Evolutionary conservation across 2,329 filamentous ascomycete genomes (phyloP).

Genomic region (Acephala macrosclerotiorum): DNA sequence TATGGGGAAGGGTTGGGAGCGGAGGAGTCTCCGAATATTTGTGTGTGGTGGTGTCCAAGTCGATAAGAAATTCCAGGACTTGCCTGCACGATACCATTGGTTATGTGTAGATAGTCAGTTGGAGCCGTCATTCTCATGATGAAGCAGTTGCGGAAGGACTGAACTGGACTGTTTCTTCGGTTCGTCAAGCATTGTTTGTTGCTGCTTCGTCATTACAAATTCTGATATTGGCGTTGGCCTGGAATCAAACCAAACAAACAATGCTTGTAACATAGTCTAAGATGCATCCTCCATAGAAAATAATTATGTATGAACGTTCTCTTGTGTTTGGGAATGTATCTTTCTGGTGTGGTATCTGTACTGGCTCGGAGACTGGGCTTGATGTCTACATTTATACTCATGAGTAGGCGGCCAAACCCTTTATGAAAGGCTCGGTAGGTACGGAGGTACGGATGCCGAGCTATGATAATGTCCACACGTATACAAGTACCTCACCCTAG

Average conservation of each 20-base stretch:
- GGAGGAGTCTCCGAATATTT: constrained; percentile 30
- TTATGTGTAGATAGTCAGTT: constrained; percentile 34
- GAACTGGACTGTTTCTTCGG: constrained; percentile 19
- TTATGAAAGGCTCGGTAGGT: no score
- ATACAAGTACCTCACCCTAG: no score
- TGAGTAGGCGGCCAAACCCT: no score
- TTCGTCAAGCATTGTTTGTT: no score
- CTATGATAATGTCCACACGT: no score
- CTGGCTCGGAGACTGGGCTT: no score
- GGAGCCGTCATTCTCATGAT: constrained; percentile 5
- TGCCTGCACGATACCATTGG: constrained; percentile 24
- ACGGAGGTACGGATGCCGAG: no score
- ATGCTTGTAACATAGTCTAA: constrained; percentile 42
- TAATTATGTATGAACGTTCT: constrained; percentile 3
- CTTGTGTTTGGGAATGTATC: neutral
- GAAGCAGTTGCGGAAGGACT: constrained; percentile 3
- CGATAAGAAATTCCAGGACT: constrained; percentile 23
- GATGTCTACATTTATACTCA: no score
- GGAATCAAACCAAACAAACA: constrained; percentile 18
- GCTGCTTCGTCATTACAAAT: constrained; percentile 22
- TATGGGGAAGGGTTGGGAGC: constrained; percentile 14
- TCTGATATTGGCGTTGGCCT: constrained; percentile 28
- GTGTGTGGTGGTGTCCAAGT: constrained; percentile 33
- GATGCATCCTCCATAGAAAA: constrained; percentile 43
- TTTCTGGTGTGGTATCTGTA: neutral